phyloP scores from a whole-genome alignment of 768 basidiomycete genomes.

The Mycena vulgaris region DNA sequence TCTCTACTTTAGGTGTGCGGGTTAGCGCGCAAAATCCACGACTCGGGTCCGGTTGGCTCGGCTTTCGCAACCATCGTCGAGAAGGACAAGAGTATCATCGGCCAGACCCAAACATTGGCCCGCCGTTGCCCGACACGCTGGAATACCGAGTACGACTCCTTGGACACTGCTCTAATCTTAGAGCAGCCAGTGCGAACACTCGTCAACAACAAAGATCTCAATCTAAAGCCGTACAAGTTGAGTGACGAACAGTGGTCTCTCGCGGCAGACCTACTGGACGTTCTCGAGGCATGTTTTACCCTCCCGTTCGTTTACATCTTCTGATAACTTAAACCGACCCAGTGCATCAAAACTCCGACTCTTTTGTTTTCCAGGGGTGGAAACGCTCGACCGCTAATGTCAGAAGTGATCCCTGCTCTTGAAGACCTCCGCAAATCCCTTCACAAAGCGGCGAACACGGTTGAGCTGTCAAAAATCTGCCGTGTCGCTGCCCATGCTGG shows the following conservation, averaged over 20 bases:
- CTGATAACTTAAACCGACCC: not conserved
- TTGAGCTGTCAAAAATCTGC: constrained; percentile 8
- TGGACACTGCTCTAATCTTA: constrained; percentile 8
- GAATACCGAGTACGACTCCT: constrained; percentile 10
- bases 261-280: constrained; percentile 8
- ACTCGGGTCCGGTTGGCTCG: not conserved
- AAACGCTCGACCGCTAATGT: constrained; percentile 15
- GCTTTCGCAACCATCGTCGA: constrained; percentile 1
- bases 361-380: constrained; percentile 15
- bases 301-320: not conserved
- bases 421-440: constrained; percentile 13
- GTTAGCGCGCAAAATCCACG: constrained; percentile 3
- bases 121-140: constrained; percentile 10
- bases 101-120: constrained; percentile 7
- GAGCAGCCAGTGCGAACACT: not conserved
- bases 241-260: constrained; percentile 2
- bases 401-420: constrained; percentile 21
- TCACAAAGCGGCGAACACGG: not conserved
- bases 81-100: not conserved
- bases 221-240: constrained; percentile 16
- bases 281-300: too few species aligned
- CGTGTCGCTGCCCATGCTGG: constrained; percentile 31
- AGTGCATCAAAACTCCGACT: constrained; percentile 16
- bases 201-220: constrained; percentile 4
- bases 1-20: not conserved